A percentile compares a stretch with the other conserved stretches of the same genome.
These are phyloP conservation scores for Nakaseomyces delphensis DNA, from an alignment of 1,139 yeast species.

Conservation along the genomic window DNA sequence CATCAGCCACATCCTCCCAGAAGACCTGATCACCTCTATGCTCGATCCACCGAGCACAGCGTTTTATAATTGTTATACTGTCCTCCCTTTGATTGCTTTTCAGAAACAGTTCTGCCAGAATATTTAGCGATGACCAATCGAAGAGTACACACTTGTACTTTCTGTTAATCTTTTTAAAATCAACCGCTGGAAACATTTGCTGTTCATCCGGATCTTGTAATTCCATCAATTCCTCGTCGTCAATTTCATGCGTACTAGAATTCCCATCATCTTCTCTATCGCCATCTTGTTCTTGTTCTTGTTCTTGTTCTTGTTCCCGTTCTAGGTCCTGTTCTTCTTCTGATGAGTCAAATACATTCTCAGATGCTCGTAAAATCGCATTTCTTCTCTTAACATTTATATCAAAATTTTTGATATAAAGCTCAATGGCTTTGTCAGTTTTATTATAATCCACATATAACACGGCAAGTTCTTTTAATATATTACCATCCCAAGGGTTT, in stretches of 20 bases:
- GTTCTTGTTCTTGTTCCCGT: slow-evolving; percentile 22
- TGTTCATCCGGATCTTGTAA: slow-evolving; percentile 23
- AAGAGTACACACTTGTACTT: slow-evolving; percentile 40
- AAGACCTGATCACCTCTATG: slow-evolving; percentile 59
- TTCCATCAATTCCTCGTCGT: slow-evolving; percentile 20
- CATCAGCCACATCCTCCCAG: slow-evolving; percentile 76
- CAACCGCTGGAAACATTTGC: slow-evolving; percentile 20
- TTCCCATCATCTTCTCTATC: slow-evolving; percentile 13
- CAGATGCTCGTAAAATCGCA: slow-evolving; percentile 27
- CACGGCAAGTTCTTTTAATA: slow-evolving; percentile 67
- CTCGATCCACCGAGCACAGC: slow-evolving; percentile 78
- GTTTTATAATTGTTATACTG: slow-evolving; percentile 58
- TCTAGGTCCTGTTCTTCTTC: slow-evolving; percentile 21
- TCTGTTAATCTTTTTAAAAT: slow-evolving; percentile 26
- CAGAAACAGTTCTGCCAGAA: slow-evolving; percentile 67
- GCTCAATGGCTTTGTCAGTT: slow-evolving; percentile 68
- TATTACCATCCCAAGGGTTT: slow-evolving; percentile 53
- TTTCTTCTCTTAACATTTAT: slow-evolving; percentile 37
- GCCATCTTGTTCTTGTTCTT: slow-evolving; percentile 12
- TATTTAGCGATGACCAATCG: slow-evolving; percentile 84
- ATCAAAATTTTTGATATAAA: slow-evolving; percentile 61
- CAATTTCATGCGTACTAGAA: slow-evolving; percentile 9
- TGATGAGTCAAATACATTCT: slow-evolving; percentile 30
- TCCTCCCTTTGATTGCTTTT: slow-evolving; percentile 48
- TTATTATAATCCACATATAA: slow-evolving; percentile 69